Evolutionary conservation across 2,329 filamentous ascomycete genomes (phyloP).

Genomic region (Didymosphaeria variabile): DNA sequence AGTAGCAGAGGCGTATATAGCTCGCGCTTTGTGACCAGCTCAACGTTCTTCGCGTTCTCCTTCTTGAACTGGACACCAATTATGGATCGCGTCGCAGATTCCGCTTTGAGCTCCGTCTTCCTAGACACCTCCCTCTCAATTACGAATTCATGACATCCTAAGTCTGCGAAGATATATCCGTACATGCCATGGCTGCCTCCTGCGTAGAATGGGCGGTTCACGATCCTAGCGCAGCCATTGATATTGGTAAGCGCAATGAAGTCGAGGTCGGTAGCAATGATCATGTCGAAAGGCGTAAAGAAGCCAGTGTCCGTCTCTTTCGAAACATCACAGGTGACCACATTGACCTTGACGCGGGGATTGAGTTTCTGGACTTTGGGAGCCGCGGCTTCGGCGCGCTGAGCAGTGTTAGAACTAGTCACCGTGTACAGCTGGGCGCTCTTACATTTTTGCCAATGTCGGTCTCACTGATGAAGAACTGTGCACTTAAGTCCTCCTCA

Average conservation of each 20-base stretch:
- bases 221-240: constrained; percentile 85
- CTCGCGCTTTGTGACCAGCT: constrained; percentile 91
- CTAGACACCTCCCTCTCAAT: constrained; percentile 87
- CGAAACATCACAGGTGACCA: constrained; percentile 71
- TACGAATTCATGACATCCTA: constrained; percentile 89
- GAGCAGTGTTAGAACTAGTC: constrained; percentile 14
- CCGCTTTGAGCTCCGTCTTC: constrained; percentile 64
- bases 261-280: constrained; percentile 89
- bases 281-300: constrained; percentile 81
- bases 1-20: constrained; percentile 87
- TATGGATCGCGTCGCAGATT: constrained; percentile 81
- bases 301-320: constrained; percentile 72
- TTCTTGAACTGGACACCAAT: constrained; percentile 74
- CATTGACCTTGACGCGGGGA: constrained; percentile 80
- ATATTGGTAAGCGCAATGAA: constrained; percentile 78
- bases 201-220: constrained; percentile 85
- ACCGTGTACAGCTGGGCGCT: background rate
- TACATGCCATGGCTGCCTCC: constrained; percentile 88
- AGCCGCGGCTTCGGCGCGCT: constrained; percentile 81
- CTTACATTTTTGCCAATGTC: constrained; percentile 77
- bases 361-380: constrained; percentile 86
- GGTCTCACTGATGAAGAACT: constrained; percentile 77
- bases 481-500: constrained; percentile 75
- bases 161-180: constrained; percentile 92
- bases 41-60: constrained; percentile 70